Conservation (phyloP, 257 asterid species). For the Penstemon barbatus region DNA sequence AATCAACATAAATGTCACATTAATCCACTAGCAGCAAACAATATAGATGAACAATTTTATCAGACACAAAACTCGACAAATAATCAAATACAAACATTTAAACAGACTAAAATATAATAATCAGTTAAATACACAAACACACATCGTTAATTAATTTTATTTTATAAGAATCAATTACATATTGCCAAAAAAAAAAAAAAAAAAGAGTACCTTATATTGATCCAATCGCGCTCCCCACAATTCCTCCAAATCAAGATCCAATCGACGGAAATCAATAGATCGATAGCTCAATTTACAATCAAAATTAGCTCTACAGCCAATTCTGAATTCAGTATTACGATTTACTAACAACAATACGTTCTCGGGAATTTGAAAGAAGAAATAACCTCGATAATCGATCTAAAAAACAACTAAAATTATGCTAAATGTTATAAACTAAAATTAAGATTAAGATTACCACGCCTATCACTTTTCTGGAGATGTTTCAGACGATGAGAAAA, state of each 20-base stretch:
- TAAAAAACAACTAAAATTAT: background rate
- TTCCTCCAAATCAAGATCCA: slow-evolving; percentile 22
- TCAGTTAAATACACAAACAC: background rate
- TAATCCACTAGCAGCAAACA: too few species aligned
- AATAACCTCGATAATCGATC: slow-evolving; percentile 10
- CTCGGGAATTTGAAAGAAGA: slow-evolving; percentile 20
- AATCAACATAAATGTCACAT: too few species aligned
- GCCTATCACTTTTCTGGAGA: slow-evolving; percentile 57
- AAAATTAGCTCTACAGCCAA: slow-evolving; percentile 25
- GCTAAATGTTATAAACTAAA: slow-evolving; percentile 25
- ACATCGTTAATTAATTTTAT: background rate
- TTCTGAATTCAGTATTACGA: slow-evolving; percentile 14
- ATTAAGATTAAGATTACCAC: slow-evolving; percentile 53
- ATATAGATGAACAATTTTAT: background rate
- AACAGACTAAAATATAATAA: background rate
- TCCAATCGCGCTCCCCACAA: background rate
- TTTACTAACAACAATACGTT: slow-evolving; percentile 6
- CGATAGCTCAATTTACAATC: slow-evolving; percentile 21
- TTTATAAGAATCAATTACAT: background rate
- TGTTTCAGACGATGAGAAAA: slow-evolving; percentile 64
- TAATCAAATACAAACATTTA: background rate
- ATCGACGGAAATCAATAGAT: slow-evolving; percentile 30
- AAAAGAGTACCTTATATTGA: slow-evolving; percentile 29
- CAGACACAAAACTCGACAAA: background rate
- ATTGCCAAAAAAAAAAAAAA: background rate